Percentiles rank a stretch among this genome's conserved stretches.
Conservation (phyloP, 2,329 filamentous ascomycete species). For the Aspergillus aculeatinus region DNA sequence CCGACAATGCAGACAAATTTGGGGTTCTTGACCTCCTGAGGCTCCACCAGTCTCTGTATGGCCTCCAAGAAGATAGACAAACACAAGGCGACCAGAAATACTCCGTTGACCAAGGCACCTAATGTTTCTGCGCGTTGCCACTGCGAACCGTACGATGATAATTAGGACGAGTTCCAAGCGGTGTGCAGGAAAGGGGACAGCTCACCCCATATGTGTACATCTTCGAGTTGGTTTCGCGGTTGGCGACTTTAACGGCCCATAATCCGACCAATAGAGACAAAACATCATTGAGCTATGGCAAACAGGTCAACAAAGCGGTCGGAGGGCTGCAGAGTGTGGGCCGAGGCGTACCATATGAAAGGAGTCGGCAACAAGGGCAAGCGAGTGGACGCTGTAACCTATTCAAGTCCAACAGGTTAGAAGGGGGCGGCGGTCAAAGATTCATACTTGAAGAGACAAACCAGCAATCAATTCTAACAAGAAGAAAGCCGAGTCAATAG, state of each 20-base stretch:
- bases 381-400: constrained; percentile 82
- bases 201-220: constrained; percentile 91
- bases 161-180: constrained; percentile 14
- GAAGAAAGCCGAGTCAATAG: constrained; percentile 87
- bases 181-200: constrained; percentile 19
- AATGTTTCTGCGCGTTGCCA: constrained; percentile 98
- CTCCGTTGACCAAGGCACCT: constrained; percentile 93
- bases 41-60: constrained; percentile 85
- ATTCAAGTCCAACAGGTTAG: constrained; percentile 16
- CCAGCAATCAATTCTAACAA: constrained; percentile 79
- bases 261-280: constrained; percentile 88
- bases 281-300: constrained; percentile 82
- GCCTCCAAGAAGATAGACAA: constrained; percentile 96
- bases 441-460: constrained; percentile 27
- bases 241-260: constrained; percentile 91
- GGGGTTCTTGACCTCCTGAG: constrained; percentile 81
- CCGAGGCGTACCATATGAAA: constrained; percentile 81
- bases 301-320: neutral
- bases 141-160: constrained; percentile 43
- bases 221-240: constrained; percentile 75
- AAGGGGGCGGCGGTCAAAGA: neutral
- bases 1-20: constrained; percentile 87
- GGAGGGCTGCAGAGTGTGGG: neutral
- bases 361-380: constrained; percentile 92
- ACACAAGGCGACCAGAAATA: constrained; percentile 94